Evolutionary conservation across 306 rosid species (phyloP), one percentile per base, ranked within the genome.

Genomic region (Prunus mongolica): DNA sequence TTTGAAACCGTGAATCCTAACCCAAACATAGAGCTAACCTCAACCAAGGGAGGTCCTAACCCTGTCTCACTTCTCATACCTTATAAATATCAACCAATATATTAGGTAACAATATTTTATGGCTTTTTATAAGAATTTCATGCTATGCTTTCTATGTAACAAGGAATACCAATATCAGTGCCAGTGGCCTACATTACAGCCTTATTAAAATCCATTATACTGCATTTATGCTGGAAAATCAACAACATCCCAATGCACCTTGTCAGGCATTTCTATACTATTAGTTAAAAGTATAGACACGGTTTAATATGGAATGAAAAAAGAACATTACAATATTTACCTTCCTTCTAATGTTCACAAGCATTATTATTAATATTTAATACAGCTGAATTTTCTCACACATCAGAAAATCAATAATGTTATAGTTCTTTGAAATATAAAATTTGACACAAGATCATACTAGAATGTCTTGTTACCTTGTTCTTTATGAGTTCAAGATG

Each of bases 401-500:
- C 45, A 52, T 2, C 41, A 14, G 41, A 8, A 60, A 6, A 16
- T 11, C 32, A 41, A 63, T 30, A 15, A 5, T 65, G 68, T 74
- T 67, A 20, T 5, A 60, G 20, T 34, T 68, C 20, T 12, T 67
- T 71, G 27, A 45, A 55, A 30, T 46, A 19, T 6, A 1, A 45
- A 27, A 61, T 20, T 56, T 13, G 15, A 69, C 54, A 51, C 32
- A 47, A 81, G 5, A 3, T 25, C 24, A 8, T 28, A 60, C 9
- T 50, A 65, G n/a, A 25, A 60, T 16, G 27, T 65, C 62, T 38
- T 38, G 62, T 25, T 88, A 93, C 96, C 96, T 90, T 86, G n/a
- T 71, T 72, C 79, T 85, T 87, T 52, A 90, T 30, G 69, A 86
- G 77, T 41, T 89, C 77, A 69, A 93, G 90, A 88, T 92, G 91